Evolutionary conservation across 129 eudicot species (phyloP), one percentile per base, ranked within the genome.

Genomic region (Flaveria linearis): DNA sequence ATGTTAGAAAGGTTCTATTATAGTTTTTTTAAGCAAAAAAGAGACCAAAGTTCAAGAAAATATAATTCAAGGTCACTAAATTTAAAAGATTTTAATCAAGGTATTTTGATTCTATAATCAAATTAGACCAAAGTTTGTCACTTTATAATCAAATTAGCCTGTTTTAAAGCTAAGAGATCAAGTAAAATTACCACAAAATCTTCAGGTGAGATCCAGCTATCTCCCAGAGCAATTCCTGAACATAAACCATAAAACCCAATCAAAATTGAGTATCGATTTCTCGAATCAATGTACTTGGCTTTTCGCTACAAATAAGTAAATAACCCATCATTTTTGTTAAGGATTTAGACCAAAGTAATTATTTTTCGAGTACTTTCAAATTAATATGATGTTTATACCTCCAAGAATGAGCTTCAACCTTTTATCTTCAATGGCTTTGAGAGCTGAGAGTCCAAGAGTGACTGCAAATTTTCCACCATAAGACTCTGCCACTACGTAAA

Each of bases 131-230:
- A 64, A 16, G 22, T 16, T 7, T 30, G 42, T 16, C 22, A 64
- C 69, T n/a, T 64, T 33, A 15, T 64, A 8, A n/a, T 41, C 7
- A 18, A n/a, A 66, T 39, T 41, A 41, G 26, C 26, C 51, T 7
- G 41, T 43, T 67, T 18, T 33, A 28, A 43, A 72, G 65, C 51
- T 16, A 52, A 33, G 20, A 26, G 36, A 26, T 45, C 43, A 28
- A 9, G 66, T 68, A 49, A 64, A 65, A n/a, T 39, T 66, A 66
- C 71, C 71, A 90, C 96, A 78, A 85, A 90, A 85, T 90, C 96
- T 84, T 85, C 96, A 3, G 98, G 98, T 23, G 98, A 93, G 58
- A 93, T 90, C 98, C 98, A 93, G 46, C 85, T 84, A 82, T 86
- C 95, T 39, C 98, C 96, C 75, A 93, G 67, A 57, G 88, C 96